Evolutionary conservation across 306 rosid genomes (phyloP), one percentile per base, ranked within the genome.

Genomic region (Sicyos edulis): DNA sequence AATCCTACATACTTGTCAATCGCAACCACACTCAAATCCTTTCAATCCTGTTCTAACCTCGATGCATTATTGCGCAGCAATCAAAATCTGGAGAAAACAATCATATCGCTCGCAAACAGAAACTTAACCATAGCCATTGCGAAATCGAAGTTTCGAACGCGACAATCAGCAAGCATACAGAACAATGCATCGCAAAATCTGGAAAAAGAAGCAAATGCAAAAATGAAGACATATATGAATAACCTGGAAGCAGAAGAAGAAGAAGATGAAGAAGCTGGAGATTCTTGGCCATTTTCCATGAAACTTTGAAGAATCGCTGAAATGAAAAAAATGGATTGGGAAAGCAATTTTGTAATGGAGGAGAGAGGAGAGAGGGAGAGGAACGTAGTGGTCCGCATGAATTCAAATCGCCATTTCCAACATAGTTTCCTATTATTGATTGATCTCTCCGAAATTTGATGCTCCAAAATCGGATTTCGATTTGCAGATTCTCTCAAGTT

Each of bases 391-490:
- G 89, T 55, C 77, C 76, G 70, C 87, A 83, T 86, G 78, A 73
- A 73, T 82, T 84, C 74, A 74, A 82, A 77, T 65, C 72, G 67
- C 64, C 55, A 16, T 61, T 49, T 62, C 74, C 47, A 74, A 78
- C 20, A 74, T 67, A 21, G 34, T 15, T 26, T 68, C 1, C 54
- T 70, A 59, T 79, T 72, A 22, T 77, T 67, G 74, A 32, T 53
- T 53, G 63, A 54, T 66, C 74, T 73, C 83, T 73, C 83, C 95
- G 79, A 71, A 50, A 75, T 76, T 83, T 63, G 53, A 64, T 83
- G 83, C 95, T 42, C 52, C 12, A 75, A 78, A 76, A 7, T 76
- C 82, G 93, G 84, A 77, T 68, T 80, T 61, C 54, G 72, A 68
- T 61, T 73, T 73, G 67, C 67, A 71, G 54, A 52, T 49, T 49